These are phyloP conservation scores for Diaporthe helianthi DNA, from an alignment of 2,329 filamentous ascomycete genomes.

Conservation along the genomic window DNA sequence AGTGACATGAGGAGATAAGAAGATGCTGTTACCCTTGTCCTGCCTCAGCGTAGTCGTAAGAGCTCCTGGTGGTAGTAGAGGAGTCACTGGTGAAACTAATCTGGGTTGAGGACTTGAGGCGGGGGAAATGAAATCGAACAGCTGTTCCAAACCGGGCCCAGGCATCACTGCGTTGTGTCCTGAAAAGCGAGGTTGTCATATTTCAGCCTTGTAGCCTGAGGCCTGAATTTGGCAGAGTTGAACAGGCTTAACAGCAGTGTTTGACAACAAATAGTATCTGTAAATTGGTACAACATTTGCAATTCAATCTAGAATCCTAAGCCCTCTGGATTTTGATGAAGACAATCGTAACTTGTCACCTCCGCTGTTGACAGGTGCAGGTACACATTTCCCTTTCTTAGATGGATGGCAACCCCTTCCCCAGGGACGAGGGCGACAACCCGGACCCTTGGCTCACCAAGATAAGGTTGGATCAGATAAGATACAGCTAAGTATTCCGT, in stretches of 20 bases:
- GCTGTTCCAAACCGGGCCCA: conserved; percentile 1
- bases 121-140: conserved; percentile 2
- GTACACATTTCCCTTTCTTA: background rate
- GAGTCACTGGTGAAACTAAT: background rate
- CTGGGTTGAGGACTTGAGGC: background rate
- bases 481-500: too few relatives aligned
- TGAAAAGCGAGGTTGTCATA: conserved; percentile 34
- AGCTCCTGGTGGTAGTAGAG: background rate
- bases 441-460: background rate
- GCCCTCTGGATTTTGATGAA: background rate
- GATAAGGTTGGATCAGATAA: conserved; percentile 17
- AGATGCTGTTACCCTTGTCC: background rate
- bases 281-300: too few relatives aligned
- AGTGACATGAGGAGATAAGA: background rate
- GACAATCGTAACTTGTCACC: too few relatives aligned
- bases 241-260: background rate
- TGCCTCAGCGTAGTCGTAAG: background rate
- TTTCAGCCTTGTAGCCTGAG: conserved; percentile 34
- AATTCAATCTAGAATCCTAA: rapidly evolving
- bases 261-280: too few relatives aligned
- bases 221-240: background rate
- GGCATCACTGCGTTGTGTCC: conserved; percentile 36
- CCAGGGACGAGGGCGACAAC: background rate
- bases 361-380: background rate
- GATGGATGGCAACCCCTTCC: background rate